These are phyloP conservation scores for Fimicolochytrium jonesii DNA, from an alignment of 192 early-diverging fungal genomes.

Conservation along the genomic window DNA sequence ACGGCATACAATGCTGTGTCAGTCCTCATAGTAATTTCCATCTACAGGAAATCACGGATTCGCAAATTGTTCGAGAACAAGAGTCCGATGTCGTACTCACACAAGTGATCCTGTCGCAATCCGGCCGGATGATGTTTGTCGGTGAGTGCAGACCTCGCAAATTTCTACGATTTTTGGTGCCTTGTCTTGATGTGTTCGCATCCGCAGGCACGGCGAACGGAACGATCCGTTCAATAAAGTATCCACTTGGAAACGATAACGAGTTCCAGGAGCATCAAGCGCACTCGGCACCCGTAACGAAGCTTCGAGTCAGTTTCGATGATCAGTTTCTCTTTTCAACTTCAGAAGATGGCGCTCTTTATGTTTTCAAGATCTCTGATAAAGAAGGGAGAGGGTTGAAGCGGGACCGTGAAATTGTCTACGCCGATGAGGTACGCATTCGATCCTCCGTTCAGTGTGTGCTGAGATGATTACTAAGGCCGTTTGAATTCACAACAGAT, in stretches of 20 bases:
- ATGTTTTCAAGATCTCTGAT: constrained; percentile 54
- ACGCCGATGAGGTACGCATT: constrained; percentile 51
- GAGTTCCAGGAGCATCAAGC: constrained; percentile 60
- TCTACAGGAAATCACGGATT: constrained; percentile 56
- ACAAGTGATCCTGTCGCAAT: constrained; percentile 54
- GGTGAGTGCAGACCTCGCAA: constrained; percentile 15
- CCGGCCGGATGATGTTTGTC: constrained; percentile 61
- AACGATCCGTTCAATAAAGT: constrained; percentile 54
- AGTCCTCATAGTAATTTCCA: not conserved
- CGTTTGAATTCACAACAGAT: constrained; percentile 43
- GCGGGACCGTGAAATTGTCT: constrained; percentile 47
- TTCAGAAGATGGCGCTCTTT: constrained; percentile 53
- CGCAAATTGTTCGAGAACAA: constrained; percentile 50
- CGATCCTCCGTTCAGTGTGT: not conserved
- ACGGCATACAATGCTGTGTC: not conserved
- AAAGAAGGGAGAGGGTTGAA: constrained; percentile 49
- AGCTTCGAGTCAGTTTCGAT: constrained; percentile 51
- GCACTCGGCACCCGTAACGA: constrained; percentile 49
- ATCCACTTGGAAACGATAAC: constrained; percentile 44
- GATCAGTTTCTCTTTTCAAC: constrained; percentile 58
- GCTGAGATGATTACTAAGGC: not conserved
- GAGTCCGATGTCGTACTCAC: constrained; percentile 50
- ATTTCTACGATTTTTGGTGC: not conserved
- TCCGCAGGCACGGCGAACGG: constrained; percentile 45
- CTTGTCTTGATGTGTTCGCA: not conserved